Evolutionary conservation across 2,329 filamentous ascomycete species (phyloP), one percentile per base, ranked within the genome.

Genomic region (Malbranchea cinnamomea): DNA sequence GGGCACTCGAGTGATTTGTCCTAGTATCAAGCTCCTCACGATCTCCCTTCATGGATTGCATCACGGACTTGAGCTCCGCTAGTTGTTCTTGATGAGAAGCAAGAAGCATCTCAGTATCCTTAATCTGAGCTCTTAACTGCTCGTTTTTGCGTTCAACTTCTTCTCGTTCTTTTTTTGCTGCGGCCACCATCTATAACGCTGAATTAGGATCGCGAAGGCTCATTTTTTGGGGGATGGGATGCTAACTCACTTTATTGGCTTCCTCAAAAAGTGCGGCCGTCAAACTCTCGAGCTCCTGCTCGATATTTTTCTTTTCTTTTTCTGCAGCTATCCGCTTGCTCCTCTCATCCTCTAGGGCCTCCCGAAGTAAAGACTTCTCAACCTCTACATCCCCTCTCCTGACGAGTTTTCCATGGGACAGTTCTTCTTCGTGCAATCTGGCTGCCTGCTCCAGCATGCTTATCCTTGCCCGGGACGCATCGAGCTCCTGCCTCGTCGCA

Each of bases 241-340:
- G 12, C 11, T 7, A 24, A 19, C 56, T 36, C 50, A 74, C 71
- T 55, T 79, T 85, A 59, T 98, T 95, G 28, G 89, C 89, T 62
- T 98, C 87, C 50, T 95, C 84, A 39, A 98, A 98, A n/a, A 98
- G 67, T 16, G 83, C 84, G 2, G 83, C 75, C 0, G 89, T 95
- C 39, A 98, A 57, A 30, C 74, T 81, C 57, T 95, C 89, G 26
- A 98, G 61, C 54, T 98, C 89, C 42, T 79, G 75, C 52, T 98
- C 89, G 17, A 94, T 93, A 39, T 75, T 75, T 53, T 78, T 81
- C 62, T 89, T 93, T 33, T 82, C 80, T 50, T 71, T 74, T 47
- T 85, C 78, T 7, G 69, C 69, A 26, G 74, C 68, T 5, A 62
- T 52, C n/a, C 77, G 69, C 40, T 71, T 63, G 28, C 60, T 66